Evolutionary conservation across 108 stramenopile genomes (phyloP).

Genomic region (Asterionellopsis glacialis): DNA sequence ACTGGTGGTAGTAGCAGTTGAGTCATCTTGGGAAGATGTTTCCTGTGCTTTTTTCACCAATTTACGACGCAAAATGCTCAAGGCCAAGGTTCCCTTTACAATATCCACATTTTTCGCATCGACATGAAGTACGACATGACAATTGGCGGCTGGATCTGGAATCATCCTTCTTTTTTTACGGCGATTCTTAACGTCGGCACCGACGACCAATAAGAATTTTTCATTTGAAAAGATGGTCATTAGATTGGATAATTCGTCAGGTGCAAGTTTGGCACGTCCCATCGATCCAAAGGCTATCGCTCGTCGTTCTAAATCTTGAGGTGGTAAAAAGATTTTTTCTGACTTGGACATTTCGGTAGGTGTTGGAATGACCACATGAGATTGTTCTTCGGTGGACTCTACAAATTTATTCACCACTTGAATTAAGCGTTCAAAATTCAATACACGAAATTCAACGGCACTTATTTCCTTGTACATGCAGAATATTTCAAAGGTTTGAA

Average conservation of each 20-base stretch:
- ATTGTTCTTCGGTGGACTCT: conserved; percentile 1
- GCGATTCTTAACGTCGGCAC: conserved; percentile 59
- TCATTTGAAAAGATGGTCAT: conserved; percentile 59
- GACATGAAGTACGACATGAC: conserved; percentile 79
- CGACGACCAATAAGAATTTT: conserved; percentile 67
- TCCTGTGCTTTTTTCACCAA: conserved; percentile 28
- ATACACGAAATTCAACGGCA: conserved; percentile 69
- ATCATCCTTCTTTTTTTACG: conserved; percentile 14
- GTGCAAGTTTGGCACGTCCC: conserved; percentile 57
- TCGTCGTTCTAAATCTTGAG: conserved; percentile 56
- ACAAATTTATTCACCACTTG: conserved; percentile 24
- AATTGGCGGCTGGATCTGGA: conserved; percentile 47
- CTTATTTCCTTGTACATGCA: conserved; percentile 87
- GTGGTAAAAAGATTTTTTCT: conserved; percentile 73
- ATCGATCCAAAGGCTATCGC: conserved; percentile 72
- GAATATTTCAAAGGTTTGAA: conserved; percentile 77
- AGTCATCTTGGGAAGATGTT: conserved; percentile 5
- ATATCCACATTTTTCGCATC: conserved; percentile 75
- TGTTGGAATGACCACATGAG: conserved; percentile 35
- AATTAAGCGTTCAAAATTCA: conserved; percentile 86
- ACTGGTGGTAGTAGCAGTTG: no score
- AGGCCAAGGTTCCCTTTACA: conserved; percentile 67
- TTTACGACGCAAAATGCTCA: conserved; percentile 49
- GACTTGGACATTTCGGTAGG: conserved; percentile 49
- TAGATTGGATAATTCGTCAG: conserved; percentile 51